phyloP scores from a whole-genome alignment of 768 basidiomycete genomes.

The Suillus ampliporus region DNA sequence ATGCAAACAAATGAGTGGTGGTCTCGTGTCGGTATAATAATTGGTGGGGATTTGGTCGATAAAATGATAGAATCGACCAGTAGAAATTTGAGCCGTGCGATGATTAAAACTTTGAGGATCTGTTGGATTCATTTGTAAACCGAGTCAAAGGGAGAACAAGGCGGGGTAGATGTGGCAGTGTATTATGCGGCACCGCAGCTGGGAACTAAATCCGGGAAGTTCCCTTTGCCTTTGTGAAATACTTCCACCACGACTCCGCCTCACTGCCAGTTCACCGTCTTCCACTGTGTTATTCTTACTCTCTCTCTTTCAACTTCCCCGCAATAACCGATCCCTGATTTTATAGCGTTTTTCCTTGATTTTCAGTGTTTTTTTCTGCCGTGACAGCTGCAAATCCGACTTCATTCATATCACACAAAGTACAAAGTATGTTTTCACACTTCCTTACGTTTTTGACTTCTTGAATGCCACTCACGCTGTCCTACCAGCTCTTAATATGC shows the following conservation, averaged over 20 bases:
- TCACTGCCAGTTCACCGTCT: constrained; percentile 19
- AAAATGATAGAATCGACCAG: constrained; percentile 71
- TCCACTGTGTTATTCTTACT: constrained; percentile 9
- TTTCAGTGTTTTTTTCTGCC: constrained; percentile 25
- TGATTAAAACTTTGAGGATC: constrained; percentile 54
- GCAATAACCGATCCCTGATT: constrained; percentile 22
- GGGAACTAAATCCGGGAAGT: constrained; percentile 28
- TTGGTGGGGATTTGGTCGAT: constrained; percentile 65
- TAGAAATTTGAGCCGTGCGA: constrained; percentile 53
- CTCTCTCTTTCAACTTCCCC: constrained; percentile 21
- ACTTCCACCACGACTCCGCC: constrained; percentile 28
- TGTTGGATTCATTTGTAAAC: constrained; percentile 16
- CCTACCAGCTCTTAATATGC: constrained; percentile 46
- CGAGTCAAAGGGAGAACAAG: constrained; percentile 15
- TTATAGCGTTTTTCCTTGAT: constrained; percentile 17
- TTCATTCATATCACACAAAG: constrained; percentile 34
- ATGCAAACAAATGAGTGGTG: constrained; percentile 74
- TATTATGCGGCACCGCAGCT: constrained; percentile 29
- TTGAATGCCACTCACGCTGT: constrained; percentile 13
- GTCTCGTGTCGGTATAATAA: constrained; percentile 41
- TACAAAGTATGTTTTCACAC: constrained; percentile 40
- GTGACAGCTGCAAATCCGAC: constrained; percentile 31
- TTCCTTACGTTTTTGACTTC: constrained; percentile 25
- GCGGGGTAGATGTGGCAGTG: constrained; percentile 21
- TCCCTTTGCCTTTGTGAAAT: constrained; percentile 35